These are phyloP conservation scores for Flammula alnicola DNA, from an alignment of 1,284 basidiomycete genomes.

Conservation along the genomic window DNA sequence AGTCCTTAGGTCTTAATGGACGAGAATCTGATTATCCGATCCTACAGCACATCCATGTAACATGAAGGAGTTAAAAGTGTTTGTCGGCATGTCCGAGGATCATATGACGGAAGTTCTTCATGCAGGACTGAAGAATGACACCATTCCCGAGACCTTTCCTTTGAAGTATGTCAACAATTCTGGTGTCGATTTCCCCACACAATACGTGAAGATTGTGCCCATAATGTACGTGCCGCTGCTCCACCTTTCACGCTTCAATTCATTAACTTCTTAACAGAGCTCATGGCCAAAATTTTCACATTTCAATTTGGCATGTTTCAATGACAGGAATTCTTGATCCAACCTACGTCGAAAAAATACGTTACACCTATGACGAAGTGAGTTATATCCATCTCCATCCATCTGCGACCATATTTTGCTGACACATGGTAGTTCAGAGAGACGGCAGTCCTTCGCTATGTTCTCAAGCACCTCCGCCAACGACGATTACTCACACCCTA, in stretches of 20 bases:
- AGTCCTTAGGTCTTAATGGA: conserved; percentile 1
- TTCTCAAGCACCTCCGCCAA: conserved; percentile 82
- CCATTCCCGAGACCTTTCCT: conserved; percentile 63
- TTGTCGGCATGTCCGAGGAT: conserved; percentile 64
- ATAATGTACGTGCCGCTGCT: conserved; percentile 58
- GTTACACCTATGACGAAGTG: conserved; percentile 64
- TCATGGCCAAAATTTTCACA: conserved; percentile 72
- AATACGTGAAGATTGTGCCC: conserved; percentile 74
- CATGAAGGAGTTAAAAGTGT: conserved; percentile 79
- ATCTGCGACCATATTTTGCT: background rate
- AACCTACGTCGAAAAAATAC: conserved; percentile 56
- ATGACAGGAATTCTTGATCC: conserved; percentile 62
- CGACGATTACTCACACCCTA: conserved; percentile 74
- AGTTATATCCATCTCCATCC: conserved; percentile 17
- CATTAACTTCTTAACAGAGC: conserved; percentile 45
- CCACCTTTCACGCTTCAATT: conserved; percentile 11
- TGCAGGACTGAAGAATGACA: conserved; percentile 66
- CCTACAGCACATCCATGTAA: conserved; percentile 75
- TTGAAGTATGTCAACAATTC: conserved; percentile 57
- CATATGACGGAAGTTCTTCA: conserved; percentile 69
- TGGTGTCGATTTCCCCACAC: conserved; percentile 63
- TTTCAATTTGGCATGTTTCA: conserved; percentile 76
- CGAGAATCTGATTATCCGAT: conserved; percentile 10
- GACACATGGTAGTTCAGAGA: conserved; percentile 59
- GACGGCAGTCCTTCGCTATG: conserved; percentile 63